These are phyloP conservation scores for Phaeolepiota aurea DNA, from an alignment of 768 basidiomycete genomes.

Conservation along the genomic window DNA sequence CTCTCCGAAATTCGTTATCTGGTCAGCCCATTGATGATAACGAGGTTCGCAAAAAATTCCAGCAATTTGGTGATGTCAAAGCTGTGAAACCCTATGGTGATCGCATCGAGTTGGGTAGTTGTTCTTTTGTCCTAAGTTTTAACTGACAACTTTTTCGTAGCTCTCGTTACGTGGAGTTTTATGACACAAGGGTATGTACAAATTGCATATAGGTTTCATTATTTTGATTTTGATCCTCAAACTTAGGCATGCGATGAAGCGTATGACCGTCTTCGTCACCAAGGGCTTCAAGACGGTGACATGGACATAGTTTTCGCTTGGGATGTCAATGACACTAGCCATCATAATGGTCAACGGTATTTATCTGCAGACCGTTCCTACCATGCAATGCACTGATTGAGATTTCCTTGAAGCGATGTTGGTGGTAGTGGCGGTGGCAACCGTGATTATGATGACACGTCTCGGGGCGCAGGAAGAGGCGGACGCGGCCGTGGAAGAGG, in stretches of 20 bases:
- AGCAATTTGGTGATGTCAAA: conserved; percentile 89
- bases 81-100: conserved; percentile 57
- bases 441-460: conserved; percentile 33
- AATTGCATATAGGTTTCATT: conserved; percentile 4
- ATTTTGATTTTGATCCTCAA: conserved; percentile 1
- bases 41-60: conserved; percentile 80
- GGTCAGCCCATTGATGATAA: conserved; percentile 71
- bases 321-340: conserved; percentile 56
- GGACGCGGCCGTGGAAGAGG: conserved; percentile 29
- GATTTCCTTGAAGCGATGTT: too few species aligned
- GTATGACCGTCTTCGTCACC: conserved; percentile 70
- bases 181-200: conserved; percentile 68
- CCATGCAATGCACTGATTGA: conserved; percentile 2
- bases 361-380: too few species aligned
- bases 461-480: conserved; percentile 20
- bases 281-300: conserved; percentile 75
- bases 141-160: conserved; percentile 27
- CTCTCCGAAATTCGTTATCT: conserved; percentile 61
- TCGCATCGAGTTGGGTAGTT: conserved; percentile 46
- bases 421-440: conserved; percentile 30
- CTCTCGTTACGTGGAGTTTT: conserved; percentile 90
- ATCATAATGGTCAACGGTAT: conserved; percentile 15
- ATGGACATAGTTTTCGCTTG: conserved; percentile 86
- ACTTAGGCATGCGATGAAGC: conserved; percentile 71
- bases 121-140: neutral